Base-by-base conservation (phyloP, 1,284 basidiomycete genomes). In the Apiotrichum veenhuisii region DNA sequence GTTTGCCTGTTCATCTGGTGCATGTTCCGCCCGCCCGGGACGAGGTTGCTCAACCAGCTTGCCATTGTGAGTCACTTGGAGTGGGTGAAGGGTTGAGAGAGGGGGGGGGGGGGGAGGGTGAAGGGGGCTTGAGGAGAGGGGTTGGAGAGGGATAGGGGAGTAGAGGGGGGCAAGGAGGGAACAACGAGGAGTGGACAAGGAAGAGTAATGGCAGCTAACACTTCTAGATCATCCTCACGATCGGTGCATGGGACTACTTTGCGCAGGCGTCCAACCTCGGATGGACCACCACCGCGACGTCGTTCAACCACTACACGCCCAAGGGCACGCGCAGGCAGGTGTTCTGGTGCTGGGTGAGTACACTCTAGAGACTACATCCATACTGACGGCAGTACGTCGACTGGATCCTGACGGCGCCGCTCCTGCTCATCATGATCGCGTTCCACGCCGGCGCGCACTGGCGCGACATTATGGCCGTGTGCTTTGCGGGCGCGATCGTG, bases 231-330 rank as follows among this genome's bases (percentile, higher is more conserved):
- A 77, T 83, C 20, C 69, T 84, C 23, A 75, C 79, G 3, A 80
- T 80, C 1, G 69, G 78, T 0, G 57, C 75, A 2, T 71, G 83
- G 49, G 69, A 78, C 25, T 78, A 79, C 76, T 85, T 84, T 71
- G 76, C 79, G 20, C 82, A 85, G 81, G 85, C 85, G 0, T 83
- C 83, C 14, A 78, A 85, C 69, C 78, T 85, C 52, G 85, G 85
- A 27, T 77, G 75, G 47, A 81, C 83, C 4, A 76, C 82, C 40
- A 69, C 84, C 59, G 54, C 48, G 3, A 79, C 81, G 55, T 81
- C 84, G 67, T 85, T 82, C 67, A 60, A 67, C 41, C 72, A 80
- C 59, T 66, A 64, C 60, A 52, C 63, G 2, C 55, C 60, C 14
- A 4, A 11, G 3, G 56, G 66, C 23, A 65, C 68, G 1, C 80